Evolutionary conservation across 176 grass and related monocot genomes (phyloP).

Genomic region (Triticum aestivum): IWGSC_CS_RefSeq_v2.1 NC_057808.1:353314569-353315068

Average conservation of each 20-base stretch:
- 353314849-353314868: neutral
- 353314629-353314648: neutral
- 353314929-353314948: neutral
- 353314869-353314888: neutral
- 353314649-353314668: neutral
- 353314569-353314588: no score
- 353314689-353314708: neutral
- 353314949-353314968: neutral
- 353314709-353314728: neutral
- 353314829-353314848: neutral
- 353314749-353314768: neutral
- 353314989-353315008: neutral
- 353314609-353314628: no score
- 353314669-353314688: neutral
- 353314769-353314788: conserved; percentile 4
- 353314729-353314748: conserved; percentile 17
- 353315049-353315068: neutral
- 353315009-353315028: neutral
- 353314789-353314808: conserved; percentile 3
- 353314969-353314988: neutral
- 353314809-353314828: neutral
- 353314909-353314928: neutral
- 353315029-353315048: neutral
- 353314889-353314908: neutral
- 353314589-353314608: no score